These are phyloP conservation scores for Silene uniflora DNA, from an alignment of 148 eudicot species.

Conservation along the genomic window DNA sequence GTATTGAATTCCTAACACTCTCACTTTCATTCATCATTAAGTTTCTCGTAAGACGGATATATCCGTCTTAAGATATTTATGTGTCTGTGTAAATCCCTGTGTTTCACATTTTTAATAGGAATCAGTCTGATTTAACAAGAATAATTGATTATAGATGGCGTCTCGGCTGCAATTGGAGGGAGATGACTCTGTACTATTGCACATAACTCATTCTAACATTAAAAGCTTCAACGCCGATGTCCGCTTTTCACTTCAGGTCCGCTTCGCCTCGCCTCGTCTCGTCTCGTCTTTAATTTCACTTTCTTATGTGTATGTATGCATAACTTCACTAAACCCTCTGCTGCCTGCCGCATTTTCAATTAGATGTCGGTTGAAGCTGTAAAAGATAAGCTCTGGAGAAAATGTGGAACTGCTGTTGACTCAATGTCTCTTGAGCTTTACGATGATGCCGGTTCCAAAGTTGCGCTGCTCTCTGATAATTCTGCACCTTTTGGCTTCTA, in stretches of 20 bases:
- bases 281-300: neutral
- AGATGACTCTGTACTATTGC: slow-evolving; percentile 67
- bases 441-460: slow-evolving; percentile 63
- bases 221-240: slow-evolving; percentile 70
- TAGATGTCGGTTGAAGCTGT: slow-evolving; percentile 86
- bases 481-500: slow-evolving; percentile 67
- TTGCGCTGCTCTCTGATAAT: slow-evolving; percentile 56
- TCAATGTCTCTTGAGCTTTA: slow-evolving; percentile 86
- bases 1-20: no score
- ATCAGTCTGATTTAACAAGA: neutral
- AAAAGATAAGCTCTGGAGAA: slow-evolving; percentile 93
- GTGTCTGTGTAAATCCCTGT: no score
- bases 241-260: slow-evolving; percentile 77
- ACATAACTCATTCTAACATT: slow-evolving; percentile 77
- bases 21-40: no score
- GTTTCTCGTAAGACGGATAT: no score
- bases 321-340: neutral
- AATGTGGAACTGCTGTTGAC: slow-evolving; percentile 79
- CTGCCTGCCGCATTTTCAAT: neutral
- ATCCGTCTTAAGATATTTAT: no score
- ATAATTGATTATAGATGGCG: slow-evolving; percentile 33
- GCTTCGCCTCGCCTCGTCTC: neutral
- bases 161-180: slow-evolving; percentile 58
- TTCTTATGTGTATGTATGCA: neutral
- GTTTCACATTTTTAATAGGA: no score